These are phyloP conservation scores for Zizania latifolia DNA, from an alignment of 176 grass and related monocot species.

Conservation along the genomic window DNA sequence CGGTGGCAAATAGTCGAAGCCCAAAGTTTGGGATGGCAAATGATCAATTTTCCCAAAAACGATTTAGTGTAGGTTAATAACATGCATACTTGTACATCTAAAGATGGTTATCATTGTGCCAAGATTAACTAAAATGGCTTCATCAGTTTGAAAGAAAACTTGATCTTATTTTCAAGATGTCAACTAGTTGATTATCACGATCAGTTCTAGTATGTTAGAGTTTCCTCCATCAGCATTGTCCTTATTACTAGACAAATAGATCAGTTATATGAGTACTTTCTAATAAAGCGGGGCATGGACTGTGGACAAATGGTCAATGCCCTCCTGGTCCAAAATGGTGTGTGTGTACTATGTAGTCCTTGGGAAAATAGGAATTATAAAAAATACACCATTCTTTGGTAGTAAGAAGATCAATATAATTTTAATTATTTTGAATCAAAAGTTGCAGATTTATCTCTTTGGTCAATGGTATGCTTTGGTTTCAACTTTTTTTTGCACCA, in stretches of 20 bases:
- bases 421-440: not conserved
- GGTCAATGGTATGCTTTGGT: no score
- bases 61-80: constrained; percentile 6
- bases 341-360: constrained; percentile 1
- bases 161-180: constrained; percentile 7
- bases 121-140: constrained; percentile 5
- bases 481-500: no score
- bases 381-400: not conserved
- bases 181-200: not conserved
- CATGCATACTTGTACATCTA: not conserved
- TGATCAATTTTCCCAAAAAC: no score
- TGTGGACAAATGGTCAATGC: not conserved
- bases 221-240: not conserved
- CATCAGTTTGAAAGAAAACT: not conserved
- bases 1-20: no score
- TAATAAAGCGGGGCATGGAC: not conserved
- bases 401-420: constrained; percentile 14
- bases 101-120: not conserved
- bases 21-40: no score
- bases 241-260: not conserved
- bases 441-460: not conserved
- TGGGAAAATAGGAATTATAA: not conserved
- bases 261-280: not conserved
- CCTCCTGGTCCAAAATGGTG: constrained; percentile 4
- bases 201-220: constrained; percentile 5